These are phyloP conservation scores for Thalassiosira ordinaria DNA, from an alignment of 352 stramenopile genomes.

Conservation along the genomic window DNA sequence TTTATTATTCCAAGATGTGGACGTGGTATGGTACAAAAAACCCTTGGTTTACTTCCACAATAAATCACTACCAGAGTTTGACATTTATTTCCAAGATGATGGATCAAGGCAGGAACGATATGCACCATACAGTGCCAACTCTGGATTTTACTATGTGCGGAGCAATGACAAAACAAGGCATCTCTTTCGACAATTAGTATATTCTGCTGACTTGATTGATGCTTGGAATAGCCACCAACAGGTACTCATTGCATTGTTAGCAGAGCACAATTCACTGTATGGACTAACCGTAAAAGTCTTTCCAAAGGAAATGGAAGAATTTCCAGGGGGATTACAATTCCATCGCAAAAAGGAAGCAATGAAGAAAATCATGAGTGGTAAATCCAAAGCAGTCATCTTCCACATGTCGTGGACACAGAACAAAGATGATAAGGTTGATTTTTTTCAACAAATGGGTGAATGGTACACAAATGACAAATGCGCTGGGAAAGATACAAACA, in stretches of 20 bases:
- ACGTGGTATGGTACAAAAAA: slow-evolving; percentile 66
- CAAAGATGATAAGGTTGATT: slow-evolving; percentile 86
- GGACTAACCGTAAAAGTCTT: slow-evolving; percentile 82
- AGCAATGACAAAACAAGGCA: slow-evolving; percentile 65
- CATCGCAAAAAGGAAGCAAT: slow-evolving; percentile 69
- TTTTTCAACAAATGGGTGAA: slow-evolving; percentile 82
- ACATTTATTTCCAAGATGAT: slow-evolving; percentile 87
- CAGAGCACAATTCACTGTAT: slow-evolving; percentile 72
- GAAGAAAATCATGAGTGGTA: slow-evolving; percentile 54
- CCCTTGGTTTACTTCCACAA: slow-evolving; percentile 60
- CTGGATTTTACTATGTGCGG: slow-evolving; percentile 83
- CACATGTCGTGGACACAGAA: slow-evolving; percentile 87
- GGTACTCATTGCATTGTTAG: slow-evolving; percentile 70
- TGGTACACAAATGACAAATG: slow-evolving; percentile 82
- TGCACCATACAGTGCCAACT: slow-evolving; percentile 76
- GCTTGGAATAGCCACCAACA: slow-evolving; percentile 79
- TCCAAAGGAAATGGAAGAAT: slow-evolving; percentile 67
- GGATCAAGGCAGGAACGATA: slow-evolving; percentile 69
- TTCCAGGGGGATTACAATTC: slow-evolving; percentile 82
- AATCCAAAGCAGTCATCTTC: slow-evolving; percentile 73
- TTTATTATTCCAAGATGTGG: slow-evolving; percentile 83
- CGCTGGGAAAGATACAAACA: slow-evolving; percentile 31
- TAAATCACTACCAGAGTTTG: slow-evolving; percentile 55
- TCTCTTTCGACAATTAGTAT: slow-evolving; percentile 73
- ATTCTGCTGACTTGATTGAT: slow-evolving; percentile 71